phyloP scores from a whole-genome alignment of 176 grass and related monocot species.

The Pontederia crassipes region DNA sequence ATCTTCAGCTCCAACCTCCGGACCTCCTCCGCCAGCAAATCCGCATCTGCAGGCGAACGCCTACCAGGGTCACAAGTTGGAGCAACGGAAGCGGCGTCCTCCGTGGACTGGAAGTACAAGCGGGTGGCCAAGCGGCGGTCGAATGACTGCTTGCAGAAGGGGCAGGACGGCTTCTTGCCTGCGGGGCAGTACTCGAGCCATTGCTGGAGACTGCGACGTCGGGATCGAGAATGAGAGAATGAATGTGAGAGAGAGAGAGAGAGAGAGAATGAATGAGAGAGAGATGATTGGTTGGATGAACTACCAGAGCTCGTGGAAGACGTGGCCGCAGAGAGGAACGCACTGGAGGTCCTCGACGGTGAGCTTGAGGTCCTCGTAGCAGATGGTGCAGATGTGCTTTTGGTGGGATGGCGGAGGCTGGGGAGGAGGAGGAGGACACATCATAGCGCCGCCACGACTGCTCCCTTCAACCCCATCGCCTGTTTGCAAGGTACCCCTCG shows the following conservation, averaged over 20 bases:
- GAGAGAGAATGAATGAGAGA: not conserved
- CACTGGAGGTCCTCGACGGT: constrained; percentile 62
- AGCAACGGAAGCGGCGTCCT: constrained; percentile 15
- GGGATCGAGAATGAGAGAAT: not conserved
- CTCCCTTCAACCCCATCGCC: too few relatives aligned
- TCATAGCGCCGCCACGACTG: too few relatives aligned
- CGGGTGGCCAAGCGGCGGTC: constrained; percentile 45
- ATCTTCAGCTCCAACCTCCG: constrained; percentile 51
- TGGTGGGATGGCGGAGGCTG: constrained; percentile 12
- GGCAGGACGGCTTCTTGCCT: constrained; percentile 75
- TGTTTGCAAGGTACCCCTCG: too few relatives aligned
- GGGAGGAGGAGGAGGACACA: too few relatives aligned
- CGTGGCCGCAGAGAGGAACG: constrained; percentile 87
- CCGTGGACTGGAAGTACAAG: constrained; percentile 86
- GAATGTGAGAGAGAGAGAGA: not conserved
- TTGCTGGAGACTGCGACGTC: constrained; percentile 55
- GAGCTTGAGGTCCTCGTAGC: constrained; percentile 85
- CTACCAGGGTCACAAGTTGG: constrained; percentile 9
- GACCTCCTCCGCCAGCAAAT: constrained; percentile 47
- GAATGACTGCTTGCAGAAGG: constrained; percentile 80
- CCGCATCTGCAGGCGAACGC: constrained; percentile 9
- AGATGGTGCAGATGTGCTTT: constrained; percentile 90
- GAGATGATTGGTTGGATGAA: not conserved
- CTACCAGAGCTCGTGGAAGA: constrained; percentile 95
- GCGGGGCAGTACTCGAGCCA: constrained; percentile 91